phyloP scores from a whole-genome alignment of 192 early-diverging fungal species.

The Mortierella hygrophila region DNA sequence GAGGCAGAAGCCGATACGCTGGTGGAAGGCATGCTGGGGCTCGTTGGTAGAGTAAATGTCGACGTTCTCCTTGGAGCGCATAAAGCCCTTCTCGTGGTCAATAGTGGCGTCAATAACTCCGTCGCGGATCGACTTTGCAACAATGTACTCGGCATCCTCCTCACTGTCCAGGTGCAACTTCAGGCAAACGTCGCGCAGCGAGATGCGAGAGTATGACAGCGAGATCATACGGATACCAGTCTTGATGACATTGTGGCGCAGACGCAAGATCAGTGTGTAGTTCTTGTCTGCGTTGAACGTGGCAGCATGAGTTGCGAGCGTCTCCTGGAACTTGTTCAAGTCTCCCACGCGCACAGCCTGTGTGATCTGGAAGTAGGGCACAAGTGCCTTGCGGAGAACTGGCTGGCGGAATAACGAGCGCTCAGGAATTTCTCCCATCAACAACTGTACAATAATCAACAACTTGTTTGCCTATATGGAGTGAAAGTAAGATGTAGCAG shows the following conservation, averaged over 20 bases:
- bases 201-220: slow-evolving; percentile 96
- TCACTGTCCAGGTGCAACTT: slow-evolving; percentile 98
- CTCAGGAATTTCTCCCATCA: slow-evolving; percentile 99
- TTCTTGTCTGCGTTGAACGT: slow-evolving; percentile 92
- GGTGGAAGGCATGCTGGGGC: slow-evolving; percentile 95
- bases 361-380: slow-evolving; percentile 95
- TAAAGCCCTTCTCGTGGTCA: slow-evolving; percentile 93
- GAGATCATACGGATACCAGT: slow-evolving; percentile 98
- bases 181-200: slow-evolving; percentile 94
- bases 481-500: background rate
- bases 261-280: slow-evolving; percentile 90
- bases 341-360: slow-evolving; percentile 98
- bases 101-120: slow-evolving; percentile 98
- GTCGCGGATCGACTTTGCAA: slow-evolving; percentile 98
- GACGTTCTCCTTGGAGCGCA: slow-evolving; percentile 93
- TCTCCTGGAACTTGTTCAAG: slow-evolving; percentile 92
- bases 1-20: slow-evolving; percentile 94
- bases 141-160: slow-evolving; percentile 99
- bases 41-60: slow-evolving; percentile 98
- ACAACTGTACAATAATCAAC: slow-evolving; percentile 95
- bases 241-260: slow-evolving; percentile 99
- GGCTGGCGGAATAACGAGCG: slow-evolving; percentile 93
- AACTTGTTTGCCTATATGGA: slow-evolving; percentile 85
- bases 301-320: slow-evolving; percentile 76
- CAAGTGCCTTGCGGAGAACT: slow-evolving; percentile 83